These are phyloP conservation scores for Orbilia oligospora DNA, from an alignment of 2,329 filamentous ascomycete genomes.

Conservation along the genomic window DNA sequence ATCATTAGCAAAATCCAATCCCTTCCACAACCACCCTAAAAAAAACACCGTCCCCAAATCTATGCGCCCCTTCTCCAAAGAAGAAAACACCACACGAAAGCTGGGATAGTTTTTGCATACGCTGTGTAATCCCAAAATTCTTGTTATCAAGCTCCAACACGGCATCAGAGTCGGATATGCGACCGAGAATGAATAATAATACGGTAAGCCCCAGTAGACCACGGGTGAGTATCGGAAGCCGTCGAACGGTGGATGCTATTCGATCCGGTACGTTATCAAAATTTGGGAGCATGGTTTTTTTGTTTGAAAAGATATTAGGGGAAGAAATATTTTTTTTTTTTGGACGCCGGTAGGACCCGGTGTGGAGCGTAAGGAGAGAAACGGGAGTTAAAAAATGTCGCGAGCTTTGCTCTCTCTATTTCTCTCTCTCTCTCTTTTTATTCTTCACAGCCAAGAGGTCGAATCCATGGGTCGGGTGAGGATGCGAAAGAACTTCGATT, in stretches of 20 bases:
- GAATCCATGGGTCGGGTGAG: neutral
- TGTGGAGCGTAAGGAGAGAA: neutral
- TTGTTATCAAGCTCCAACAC: constrained; percentile 33
- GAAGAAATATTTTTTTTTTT: neutral
- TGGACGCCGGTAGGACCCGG: neutral
- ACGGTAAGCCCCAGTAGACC: constrained; percentile 33
- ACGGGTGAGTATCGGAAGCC: constrained; percentile 55
- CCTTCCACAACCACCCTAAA: neutral
- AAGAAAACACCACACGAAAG: neutral
- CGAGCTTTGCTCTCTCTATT: constrained; percentile 9
- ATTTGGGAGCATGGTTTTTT: constrained; percentile 35
- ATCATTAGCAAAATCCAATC: constrained; percentile 2
- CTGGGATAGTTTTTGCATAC: constrained; percentile 14
- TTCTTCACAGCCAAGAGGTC: neutral
- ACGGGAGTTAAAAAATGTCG: neutral
- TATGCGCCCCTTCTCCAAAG: neutral
- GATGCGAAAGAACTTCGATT: constrained; percentile 9
- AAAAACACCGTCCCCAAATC: no score
- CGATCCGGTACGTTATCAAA: constrained; percentile 50
- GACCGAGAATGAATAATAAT: constrained; percentile 45
- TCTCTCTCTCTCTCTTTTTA: neutral
- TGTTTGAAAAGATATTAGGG: no score
- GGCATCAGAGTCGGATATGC: constrained; percentile 41
- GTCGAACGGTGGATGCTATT: constrained; percentile 43
- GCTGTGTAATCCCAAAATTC: constrained; percentile 49